Percentiles rank a stretch among this genome's conserved stretches.
These are phyloP conservation scores for Trichoderma virens DNA, from an alignment of 495 filamentous ascomycete species.

Conservation along the genomic window DNA sequence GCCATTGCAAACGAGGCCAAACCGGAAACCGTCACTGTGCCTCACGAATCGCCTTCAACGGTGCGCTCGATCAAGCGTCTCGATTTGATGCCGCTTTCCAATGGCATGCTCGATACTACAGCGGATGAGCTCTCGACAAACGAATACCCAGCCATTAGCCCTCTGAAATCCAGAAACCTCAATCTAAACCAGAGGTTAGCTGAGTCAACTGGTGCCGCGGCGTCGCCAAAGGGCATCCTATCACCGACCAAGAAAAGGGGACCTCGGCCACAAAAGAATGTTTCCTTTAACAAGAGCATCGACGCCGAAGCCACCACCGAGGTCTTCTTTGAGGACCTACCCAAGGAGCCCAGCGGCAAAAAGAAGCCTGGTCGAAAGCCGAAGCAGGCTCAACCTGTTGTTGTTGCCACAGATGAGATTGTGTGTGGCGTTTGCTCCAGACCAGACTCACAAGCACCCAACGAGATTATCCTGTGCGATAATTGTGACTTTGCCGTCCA, in stretches of 20 bases:
- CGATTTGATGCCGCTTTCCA: background rate
- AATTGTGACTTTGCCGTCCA: slow-evolving; percentile 81
- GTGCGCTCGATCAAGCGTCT: slow-evolving; percentile 2
- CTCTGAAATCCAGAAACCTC: background rate
- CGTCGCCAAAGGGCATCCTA: slow-evolving; percentile 30
- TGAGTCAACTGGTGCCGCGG: background rate
- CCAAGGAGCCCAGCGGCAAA: slow-evolving; percentile 13
- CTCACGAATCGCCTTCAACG: background rate
- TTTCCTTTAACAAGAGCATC: slow-evolving; percentile 28
- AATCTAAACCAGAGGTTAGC: background rate
- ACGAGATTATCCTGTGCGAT: slow-evolving; percentile 84
- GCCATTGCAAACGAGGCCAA: background rate
- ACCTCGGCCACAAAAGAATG: slow-evolving; percentile 28
- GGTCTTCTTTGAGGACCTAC: slow-evolving; percentile 25
- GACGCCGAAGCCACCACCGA: slow-evolving; percentile 17
- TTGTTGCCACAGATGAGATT: slow-evolving; percentile 29
- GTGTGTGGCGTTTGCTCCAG: slow-evolving; percentile 41
- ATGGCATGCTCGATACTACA: background rate
- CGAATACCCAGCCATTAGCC: background rate
- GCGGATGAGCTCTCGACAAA: background rate
- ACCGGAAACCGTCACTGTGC: background rate
- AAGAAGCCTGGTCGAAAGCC: slow-evolving; percentile 4
- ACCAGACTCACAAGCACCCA: slow-evolving; percentile 38
- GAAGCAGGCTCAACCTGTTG: slow-evolving; percentile 1
- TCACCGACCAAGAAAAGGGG: slow-evolving; percentile 27